Percentiles rank a stretch among this genome's conserved stretches.
Evolutionary conservation across 805 yeast species (phyloP).

Genomic region (Kazachstania taianensis): DNA sequence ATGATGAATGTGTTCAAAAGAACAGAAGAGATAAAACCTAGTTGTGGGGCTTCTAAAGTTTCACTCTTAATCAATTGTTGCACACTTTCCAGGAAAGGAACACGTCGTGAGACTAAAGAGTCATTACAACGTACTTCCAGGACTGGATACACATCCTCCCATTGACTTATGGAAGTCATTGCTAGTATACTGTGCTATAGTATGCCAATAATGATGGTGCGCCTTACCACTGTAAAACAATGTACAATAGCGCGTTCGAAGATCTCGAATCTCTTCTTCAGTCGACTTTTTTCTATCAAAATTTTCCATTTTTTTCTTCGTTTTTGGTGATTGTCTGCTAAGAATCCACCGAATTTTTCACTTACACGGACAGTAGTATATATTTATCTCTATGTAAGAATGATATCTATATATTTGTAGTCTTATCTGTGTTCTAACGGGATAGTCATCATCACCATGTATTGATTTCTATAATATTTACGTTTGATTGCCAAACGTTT

Average conservation of each 20-base stretch:
- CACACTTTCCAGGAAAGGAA: slow-evolving; percentile 22
- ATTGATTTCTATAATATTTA: neutral
- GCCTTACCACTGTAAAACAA: no score
- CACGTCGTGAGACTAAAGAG: slow-evolving; percentile 19
- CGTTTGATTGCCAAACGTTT: neutral
- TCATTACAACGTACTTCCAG: slow-evolving; percentile 15
- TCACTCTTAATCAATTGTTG: slow-evolving; percentile 13
- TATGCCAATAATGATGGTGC: neutral
- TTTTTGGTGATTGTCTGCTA: no score
- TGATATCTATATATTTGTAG: no score
- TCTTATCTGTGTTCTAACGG: no score
- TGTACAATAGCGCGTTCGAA: no score
- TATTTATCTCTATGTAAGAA: no score
- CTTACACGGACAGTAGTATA: no score
- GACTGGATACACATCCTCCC: slow-evolving; percentile 19
- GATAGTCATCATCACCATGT: no score
- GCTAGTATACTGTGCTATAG: neutral
- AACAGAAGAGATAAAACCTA: slow-evolving; percentile 25
- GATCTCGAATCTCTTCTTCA: no score
- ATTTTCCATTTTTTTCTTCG: no score
- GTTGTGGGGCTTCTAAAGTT: slow-evolving; percentile 14
- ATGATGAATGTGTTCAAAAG: slow-evolving; percentile 40
- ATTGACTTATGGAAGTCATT: slow-evolving; percentile 8
- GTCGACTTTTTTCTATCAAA: no score
- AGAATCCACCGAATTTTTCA: no score